A percentile compares a stretch with the other conserved stretches of the same genome.
Evolutionary conservation across 352 stramenopile species (phyloP).

Genomic region (Globisporangium acanthophoron): DNA sequence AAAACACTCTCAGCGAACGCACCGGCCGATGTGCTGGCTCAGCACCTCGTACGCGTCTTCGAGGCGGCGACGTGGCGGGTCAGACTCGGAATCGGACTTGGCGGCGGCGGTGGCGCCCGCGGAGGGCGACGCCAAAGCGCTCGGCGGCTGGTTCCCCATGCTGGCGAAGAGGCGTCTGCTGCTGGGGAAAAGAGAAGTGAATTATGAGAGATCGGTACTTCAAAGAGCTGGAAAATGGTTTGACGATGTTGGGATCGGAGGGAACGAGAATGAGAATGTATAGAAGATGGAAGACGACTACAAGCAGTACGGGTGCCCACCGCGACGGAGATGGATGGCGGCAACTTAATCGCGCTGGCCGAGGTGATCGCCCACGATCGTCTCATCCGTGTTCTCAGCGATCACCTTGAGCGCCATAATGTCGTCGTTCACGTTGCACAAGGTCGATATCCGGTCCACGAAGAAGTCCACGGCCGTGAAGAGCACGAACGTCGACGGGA

Average conservation of each 20-base stretch:
- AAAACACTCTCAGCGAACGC: neutral
- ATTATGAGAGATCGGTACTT: too few relatives aligned
- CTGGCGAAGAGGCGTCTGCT: neutral
- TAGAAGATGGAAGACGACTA: too few relatives aligned
- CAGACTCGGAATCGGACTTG: conserved; percentile 2
- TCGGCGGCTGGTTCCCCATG: neutral
- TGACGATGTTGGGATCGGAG: too few relatives aligned
- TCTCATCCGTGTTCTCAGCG: conserved; percentile 67
- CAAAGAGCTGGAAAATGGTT: too few relatives aligned
- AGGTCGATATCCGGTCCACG: conserved; percentile 52
- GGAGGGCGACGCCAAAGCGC: neutral
- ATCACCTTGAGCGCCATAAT: conserved; percentile 76
- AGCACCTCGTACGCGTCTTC: conserved; percentile 59
- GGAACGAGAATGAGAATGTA: too few relatives aligned
- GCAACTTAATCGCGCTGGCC: conserved; percentile 26
- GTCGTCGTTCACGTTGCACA: conserved; percentile 80
- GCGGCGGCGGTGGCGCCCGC: neutral
- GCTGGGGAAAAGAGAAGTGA: neutral
- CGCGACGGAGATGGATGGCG: too few relatives aligned
- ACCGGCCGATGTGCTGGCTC: conserved; percentile 44
- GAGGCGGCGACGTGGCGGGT: conserved; percentile 20
- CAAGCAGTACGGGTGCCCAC: too few relatives aligned
- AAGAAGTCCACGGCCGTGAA: conserved; percentile 64
- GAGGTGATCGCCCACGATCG: conserved; percentile 46
- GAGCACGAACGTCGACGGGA: conserved; percentile 50